A percentile compares a stretch with the other conserved stretches of the same genome.
These are phyloP conservation scores for Neurospora sublineolata DNA, from an alignment of 495 filamentous ascomycete genomes.

Conservation along the genomic window DNA sequence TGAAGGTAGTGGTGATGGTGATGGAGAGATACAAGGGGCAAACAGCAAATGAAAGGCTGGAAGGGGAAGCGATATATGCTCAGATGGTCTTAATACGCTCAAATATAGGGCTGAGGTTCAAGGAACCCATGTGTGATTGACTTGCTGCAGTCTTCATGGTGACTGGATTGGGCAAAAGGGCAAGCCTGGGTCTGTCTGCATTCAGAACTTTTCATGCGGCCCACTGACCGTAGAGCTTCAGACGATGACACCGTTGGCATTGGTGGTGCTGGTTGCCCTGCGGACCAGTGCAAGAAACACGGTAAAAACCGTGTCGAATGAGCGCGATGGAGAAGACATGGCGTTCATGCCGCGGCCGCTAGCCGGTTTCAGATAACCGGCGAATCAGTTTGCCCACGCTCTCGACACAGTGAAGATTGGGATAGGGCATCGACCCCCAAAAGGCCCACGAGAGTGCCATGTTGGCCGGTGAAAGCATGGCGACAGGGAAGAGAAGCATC, in stretches of 20 bases:
- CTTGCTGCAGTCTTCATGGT: constrained; percentile 1
- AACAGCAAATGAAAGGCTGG: constrained; percentile 12
- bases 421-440: not conserved
- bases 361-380: constrained; percentile 10
- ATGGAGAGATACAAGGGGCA: not conserved
- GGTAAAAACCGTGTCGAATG: not conserved
- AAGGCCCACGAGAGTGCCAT: not conserved
- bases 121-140: constrained; percentile 7
- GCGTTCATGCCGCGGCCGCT: constrained; percentile 12
- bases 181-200: constrained; percentile 3
- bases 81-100: constrained; percentile 11
- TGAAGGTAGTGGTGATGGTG: not conserved
- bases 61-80: not conserved
- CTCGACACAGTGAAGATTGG: not conserved
- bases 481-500: constrained; percentile 12
- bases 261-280: not conserved
- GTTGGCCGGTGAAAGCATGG: constrained; percentile 10
- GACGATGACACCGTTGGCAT: not conserved
- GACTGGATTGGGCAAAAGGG: constrained; percentile 11
- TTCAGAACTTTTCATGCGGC: not conserved
- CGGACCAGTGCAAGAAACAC: not conserved
- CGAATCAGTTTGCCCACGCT: not conserved
- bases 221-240: constrained; percentile 1
- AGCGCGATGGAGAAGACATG: not conserved
- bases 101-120: constrained; percentile 9